Conservation (phyloP, 73 alveolate genomes). For the Stentor roeselii region DNA sequence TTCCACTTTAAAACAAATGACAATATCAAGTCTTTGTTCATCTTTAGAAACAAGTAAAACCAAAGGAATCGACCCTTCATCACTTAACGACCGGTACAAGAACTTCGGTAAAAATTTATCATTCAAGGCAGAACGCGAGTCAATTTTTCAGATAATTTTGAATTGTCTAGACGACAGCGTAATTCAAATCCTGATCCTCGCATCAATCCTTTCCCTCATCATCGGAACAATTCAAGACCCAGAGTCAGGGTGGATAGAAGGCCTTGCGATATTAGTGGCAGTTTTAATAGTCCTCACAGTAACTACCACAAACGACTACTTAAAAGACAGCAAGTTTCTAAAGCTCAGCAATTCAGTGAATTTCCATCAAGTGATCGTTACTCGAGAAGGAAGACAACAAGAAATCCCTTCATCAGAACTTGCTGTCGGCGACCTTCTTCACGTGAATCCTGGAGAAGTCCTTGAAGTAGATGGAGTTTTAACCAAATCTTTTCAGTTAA, state of each 20-base stretch:
- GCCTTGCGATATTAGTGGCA: conserved; percentile 57
- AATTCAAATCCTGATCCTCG: conserved; percentile 80
- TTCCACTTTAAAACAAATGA: too few relatives aligned
- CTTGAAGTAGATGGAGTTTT: conserved; percentile 90
- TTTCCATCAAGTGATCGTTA: conserved; percentile 66
- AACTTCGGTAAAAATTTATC: background rate
- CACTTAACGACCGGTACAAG: background rate
- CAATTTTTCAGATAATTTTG: too few relatives aligned
- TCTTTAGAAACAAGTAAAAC: background rate
- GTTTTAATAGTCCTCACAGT: conserved; percentile 33
- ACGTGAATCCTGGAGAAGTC: conserved; percentile 81
- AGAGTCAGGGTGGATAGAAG: conserved; percentile 67
- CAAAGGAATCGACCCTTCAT: background rate
- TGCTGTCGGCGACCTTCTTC: conserved; percentile 90
- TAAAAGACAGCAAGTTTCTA: conserved; percentile 46
- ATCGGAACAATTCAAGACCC: conserved; percentile 87
- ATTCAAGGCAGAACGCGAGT: background rate
- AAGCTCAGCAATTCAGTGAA: conserved; percentile 76
- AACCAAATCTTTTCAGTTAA: conserved; percentile 51
- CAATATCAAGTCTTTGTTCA: background rate
- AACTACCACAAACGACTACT: conserved; percentile 54
- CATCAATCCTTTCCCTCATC: conserved; percentile 88
- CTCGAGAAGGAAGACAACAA: conserved; percentile 72
- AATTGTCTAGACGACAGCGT: conserved; percentile 93
- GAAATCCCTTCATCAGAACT: conserved; percentile 71